Percentiles rank a stretch among this genome's conserved stretches.
Conservation (phyloP, 441 rosid genomes). For the Arabidopsis lyrata region DNA sequence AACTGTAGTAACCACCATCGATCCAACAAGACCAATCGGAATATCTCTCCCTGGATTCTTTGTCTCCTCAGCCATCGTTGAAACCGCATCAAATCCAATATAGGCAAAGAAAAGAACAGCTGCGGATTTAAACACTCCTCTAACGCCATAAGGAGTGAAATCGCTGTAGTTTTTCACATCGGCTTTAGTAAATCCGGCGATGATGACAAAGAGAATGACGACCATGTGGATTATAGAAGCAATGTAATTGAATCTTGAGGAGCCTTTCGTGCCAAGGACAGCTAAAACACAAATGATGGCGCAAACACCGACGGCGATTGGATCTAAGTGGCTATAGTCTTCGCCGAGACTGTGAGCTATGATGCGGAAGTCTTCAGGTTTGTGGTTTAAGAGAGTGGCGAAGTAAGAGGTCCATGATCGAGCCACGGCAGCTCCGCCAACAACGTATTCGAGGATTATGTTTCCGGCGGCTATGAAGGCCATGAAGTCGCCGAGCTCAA, state of each 20-base stretch:
- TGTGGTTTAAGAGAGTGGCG: conserved; percentile 73
- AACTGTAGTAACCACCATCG: conserved; percentile 58
- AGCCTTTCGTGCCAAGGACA: conserved; percentile 72
- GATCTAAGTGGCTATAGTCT: conserved; percentile 71
- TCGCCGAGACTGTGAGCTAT: conserved; percentile 51
- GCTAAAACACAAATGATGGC: conserved; percentile 62
- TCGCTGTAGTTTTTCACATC: conserved; percentile 53
- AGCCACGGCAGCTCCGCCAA: conserved; percentile 83
- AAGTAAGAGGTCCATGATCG: conserved; percentile 93
- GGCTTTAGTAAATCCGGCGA: conserved; percentile 69
- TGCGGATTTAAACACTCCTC: conserved; percentile 64
- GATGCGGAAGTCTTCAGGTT: conserved; percentile 72
- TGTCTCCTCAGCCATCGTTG: conserved; percentile 87
- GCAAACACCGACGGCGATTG: conserved; percentile 64
- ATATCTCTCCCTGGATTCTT: conserved; percentile 72
- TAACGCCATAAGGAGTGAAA: conserved; percentile 55
- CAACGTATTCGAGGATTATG: conserved; percentile 71
- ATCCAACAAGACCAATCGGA: conserved; percentile 82
- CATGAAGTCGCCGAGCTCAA: conserved; percentile 85
- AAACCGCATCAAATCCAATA: conserved; percentile 77
- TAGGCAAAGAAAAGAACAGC: conserved; percentile 83
- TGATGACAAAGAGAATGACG: conserved; percentile 67
- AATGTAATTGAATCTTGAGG: conserved; percentile 74
- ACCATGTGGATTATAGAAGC: conserved; percentile 66
- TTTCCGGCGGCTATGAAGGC: conserved; percentile 90